These are phyloP conservation scores for Neoascochyta sp. DNA, from an alignment of 2,329 filamentous ascomycete species.

Conservation along the genomic window DNA sequence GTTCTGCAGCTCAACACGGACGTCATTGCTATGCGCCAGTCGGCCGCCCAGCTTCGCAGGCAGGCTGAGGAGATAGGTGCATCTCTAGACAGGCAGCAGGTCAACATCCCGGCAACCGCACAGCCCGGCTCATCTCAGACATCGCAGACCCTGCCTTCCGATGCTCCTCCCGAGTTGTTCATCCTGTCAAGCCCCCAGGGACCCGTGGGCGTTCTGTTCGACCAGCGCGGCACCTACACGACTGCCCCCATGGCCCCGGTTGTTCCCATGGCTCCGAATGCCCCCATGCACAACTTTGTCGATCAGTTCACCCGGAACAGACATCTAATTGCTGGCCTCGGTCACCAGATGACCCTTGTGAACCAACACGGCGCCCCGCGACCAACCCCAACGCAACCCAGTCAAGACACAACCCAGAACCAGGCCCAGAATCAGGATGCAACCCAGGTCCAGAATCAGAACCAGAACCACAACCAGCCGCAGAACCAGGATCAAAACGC, in stretches of 20 bases:
- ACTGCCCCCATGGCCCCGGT: conserved; percentile 29
- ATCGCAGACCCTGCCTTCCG: conserved; percentile 11
- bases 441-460: conserved; percentile 6
- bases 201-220: conserved; percentile 35
- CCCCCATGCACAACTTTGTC: conserved; percentile 31
- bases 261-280: conserved; percentile 20
- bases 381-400: conserved; percentile 1
- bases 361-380: conserved; percentile 18
- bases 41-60: conserved; percentile 23
- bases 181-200: conserved; percentile 37
- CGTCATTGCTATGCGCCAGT: conserved; percentile 26
- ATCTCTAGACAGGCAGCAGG: conserved; percentile 16
- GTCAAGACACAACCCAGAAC: background rate
- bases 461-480: conserved; percentile 1
- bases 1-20: conserved; percentile 27
- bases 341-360: conserved; percentile 26
- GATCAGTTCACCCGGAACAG: conserved; percentile 34
- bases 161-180: conserved; percentile 29
- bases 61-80: conserved; percentile 22
- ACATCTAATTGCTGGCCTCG: conserved; percentile 29
- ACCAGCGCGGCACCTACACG: conserved; percentile 34
- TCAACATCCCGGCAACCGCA: conserved; percentile 3
- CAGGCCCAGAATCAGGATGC: conserved; percentile 2
- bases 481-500: conserved; percentile 17
- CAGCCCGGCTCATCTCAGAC: conserved; percentile 6